Percentiles rank a stretch among this genome's conserved stretches.
Conservation (phyloP, 768 basidiomycete genomes). For the Hygrocybe coccinea region DNA sequence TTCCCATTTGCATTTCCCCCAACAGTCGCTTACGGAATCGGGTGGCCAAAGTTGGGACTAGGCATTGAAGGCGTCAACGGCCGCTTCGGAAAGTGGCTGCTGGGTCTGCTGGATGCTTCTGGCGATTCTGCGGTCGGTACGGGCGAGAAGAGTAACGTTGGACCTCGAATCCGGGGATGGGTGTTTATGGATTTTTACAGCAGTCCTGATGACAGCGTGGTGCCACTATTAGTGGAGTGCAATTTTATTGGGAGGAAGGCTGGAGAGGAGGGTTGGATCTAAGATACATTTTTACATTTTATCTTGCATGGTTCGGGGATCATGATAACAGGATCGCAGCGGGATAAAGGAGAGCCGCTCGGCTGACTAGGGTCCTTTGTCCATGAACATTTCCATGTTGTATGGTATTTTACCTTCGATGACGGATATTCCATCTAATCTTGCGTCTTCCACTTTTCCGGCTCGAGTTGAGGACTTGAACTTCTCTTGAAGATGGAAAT, state of each 20-base stretch:
- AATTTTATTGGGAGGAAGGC: conserved; percentile 55
- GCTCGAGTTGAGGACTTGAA: too few species aligned
- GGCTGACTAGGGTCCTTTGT: not conserved
- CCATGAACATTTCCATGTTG: too few species aligned
- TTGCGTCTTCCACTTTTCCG: too few species aligned
- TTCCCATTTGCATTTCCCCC: conserved; percentile 79
- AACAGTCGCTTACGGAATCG: conserved; percentile 73
- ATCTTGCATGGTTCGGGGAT: too few species aligned
- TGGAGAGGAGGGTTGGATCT: conserved; percentile 42
- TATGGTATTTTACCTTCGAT: too few species aligned
- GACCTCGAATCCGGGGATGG: conserved; percentile 65
- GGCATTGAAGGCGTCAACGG: conserved; percentile 87
- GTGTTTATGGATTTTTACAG: conserved; percentile 68
- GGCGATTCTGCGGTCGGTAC: too few species aligned
- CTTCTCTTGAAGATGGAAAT: too few species aligned
- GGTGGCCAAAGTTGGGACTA: conserved; percentile 69
- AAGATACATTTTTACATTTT: not conserved
- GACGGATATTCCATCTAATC: not conserved
- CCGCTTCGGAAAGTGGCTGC: conserved; percentile 66
- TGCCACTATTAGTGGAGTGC: conserved; percentile 64
- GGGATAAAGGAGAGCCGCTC: too few species aligned
- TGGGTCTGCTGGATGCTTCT: conserved; percentile 43
- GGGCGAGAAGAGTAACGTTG: not conserved
- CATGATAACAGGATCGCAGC: too few species aligned
- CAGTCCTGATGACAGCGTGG: conserved; percentile 52